These are phyloP conservation scores for Phytophthora pinifolia DNA, from an alignment of 352 stramenopile species.

Conservation along the genomic window DNA sequence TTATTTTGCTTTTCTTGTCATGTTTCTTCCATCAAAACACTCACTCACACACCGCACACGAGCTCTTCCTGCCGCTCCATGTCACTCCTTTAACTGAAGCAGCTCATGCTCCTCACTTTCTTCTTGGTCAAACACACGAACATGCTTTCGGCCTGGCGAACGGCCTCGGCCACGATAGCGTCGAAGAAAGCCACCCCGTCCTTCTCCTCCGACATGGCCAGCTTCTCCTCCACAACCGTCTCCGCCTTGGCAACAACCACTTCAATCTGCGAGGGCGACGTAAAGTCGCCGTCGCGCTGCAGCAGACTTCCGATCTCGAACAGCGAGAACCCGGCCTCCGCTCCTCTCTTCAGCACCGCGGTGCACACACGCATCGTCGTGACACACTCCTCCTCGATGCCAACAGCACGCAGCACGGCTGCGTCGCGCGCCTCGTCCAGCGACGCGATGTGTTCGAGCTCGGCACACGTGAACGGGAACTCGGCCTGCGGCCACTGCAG, in stretches of 20 bases:
- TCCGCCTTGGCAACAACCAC: constrained; percentile 54
- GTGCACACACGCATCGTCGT: constrained; percentile 85
- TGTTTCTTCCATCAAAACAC: constrained; percentile 63
- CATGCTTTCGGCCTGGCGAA: constrained; percentile 39
- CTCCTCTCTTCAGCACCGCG: constrained; percentile 68
- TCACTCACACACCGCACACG: constrained; percentile 32
- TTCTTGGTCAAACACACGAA: constrained; percentile 75
- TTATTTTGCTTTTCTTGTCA: constrained; percentile 39
- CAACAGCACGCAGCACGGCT: constrained; percentile 56
- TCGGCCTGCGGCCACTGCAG: constrained; percentile 87
- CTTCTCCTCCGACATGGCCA: constrained; percentile 35
- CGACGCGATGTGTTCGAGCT: constrained; percentile 75
- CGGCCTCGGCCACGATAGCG: constrained; percentile 55
- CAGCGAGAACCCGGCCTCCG: constrained; percentile 79
- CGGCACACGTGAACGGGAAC: constrained; percentile 79
- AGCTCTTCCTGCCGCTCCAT: constrained; percentile 9
- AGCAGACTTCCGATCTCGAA: constrained; percentile 82
- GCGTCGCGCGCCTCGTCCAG: constrained; percentile 65
- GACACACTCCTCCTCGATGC: constrained; percentile 82
- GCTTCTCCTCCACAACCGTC: constrained; percentile 31
- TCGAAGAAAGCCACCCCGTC: constrained; percentile 45
- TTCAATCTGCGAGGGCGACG: constrained; percentile 76
- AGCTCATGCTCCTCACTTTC: constrained; percentile 89
- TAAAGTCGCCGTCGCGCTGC: constrained; percentile 82
- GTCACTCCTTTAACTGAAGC: constrained; percentile 59